Percentiles rank a stretch among this genome's conserved stretches.
Conservation (phyloP, 2,329 filamentous ascomycete genomes). For the Scedosporium aurantiacum region DNA sequence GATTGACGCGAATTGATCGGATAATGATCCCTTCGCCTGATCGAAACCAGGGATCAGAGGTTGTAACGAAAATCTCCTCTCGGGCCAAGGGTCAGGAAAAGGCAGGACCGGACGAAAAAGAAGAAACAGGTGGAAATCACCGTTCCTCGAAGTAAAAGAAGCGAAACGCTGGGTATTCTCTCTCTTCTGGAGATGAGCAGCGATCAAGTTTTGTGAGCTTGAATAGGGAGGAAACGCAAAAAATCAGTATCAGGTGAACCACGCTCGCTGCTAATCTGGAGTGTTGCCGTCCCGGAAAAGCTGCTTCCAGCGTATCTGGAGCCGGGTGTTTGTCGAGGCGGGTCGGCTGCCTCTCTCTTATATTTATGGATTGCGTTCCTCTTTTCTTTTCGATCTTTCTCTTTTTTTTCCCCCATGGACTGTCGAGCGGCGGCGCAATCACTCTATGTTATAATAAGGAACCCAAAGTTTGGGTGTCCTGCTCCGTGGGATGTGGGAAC, state of each 20-base stretch:
- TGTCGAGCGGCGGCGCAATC: background rate
- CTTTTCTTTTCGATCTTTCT: background rate
- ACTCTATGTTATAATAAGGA: background rate
- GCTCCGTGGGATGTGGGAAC: background rate
- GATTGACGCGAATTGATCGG: background rate
- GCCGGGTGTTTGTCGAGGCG: background rate
- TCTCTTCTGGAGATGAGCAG: background rate
- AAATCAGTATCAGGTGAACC: background rate
- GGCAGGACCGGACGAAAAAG: background rate
- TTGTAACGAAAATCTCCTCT: background rate
- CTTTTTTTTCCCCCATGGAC: background rate
- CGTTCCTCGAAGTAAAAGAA: background rate
- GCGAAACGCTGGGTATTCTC: background rate
- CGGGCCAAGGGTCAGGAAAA: background rate
- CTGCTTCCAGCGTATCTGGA: background rate
- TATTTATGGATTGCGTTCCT: background rate
- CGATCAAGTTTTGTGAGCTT: too few species aligned
- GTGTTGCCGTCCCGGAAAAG: background rate
- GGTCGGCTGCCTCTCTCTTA: background rate
- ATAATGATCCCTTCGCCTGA: background rate
- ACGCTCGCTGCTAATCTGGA: background rate
- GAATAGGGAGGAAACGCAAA: background rate
- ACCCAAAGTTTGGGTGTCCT: background rate
- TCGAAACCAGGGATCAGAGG: slow-evolving; percentile 1
- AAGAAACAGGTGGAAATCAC: background rate